These are phyloP conservation scores for Scedosporium dehoogii DNA, from an alignment of 2,329 filamentous ascomycete genomes.

Conservation along the genomic window DNA sequence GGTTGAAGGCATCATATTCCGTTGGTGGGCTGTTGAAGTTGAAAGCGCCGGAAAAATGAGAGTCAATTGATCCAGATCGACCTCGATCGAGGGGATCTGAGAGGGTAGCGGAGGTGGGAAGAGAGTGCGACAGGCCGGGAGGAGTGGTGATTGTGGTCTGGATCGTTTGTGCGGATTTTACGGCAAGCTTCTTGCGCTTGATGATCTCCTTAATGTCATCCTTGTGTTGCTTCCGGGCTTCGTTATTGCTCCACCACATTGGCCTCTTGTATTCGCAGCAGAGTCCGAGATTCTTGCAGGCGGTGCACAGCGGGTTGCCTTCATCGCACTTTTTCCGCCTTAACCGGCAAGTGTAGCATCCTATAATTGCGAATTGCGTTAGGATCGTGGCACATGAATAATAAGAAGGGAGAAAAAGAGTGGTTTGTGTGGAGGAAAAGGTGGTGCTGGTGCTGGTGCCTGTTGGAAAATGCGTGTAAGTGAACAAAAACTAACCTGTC, in stretches of 20 bases:
- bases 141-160: constrained; percentile 48
- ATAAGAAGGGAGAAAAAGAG: constrained; percentile 5
- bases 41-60: constrained; percentile 64
- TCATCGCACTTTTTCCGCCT: constrained; percentile 63
- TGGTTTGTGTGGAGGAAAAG: not conserved
- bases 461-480: constrained; percentile 19
- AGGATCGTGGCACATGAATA: constrained; percentile 18
- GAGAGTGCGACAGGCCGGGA: constrained; percentile 69
- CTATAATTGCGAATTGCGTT: constrained; percentile 22
- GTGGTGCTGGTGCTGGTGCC: not conserved
- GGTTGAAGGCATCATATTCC: constrained; percentile 43
- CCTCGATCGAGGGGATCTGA: constrained; percentile 65
- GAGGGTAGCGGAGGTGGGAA: constrained; percentile 71
- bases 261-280: constrained; percentile 94
- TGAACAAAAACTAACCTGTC: constrained; percentile 56
- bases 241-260: constrained; percentile 94
- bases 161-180: constrained; percentile 60
- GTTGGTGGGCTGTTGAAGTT: constrained; percentile 57
- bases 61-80: constrained; percentile 70
- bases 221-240: constrained; percentile 76
- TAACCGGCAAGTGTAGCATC: constrained; percentile 59
- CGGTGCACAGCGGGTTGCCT: constrained; percentile 50
- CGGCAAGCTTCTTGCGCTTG: constrained; percentile 88
- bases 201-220: constrained; percentile 96
- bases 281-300: constrained; percentile 66